phyloP scores from a whole-genome alignment of 2,329 filamentous ascomycete genomes.

The Fusarium sp. region DNA sequence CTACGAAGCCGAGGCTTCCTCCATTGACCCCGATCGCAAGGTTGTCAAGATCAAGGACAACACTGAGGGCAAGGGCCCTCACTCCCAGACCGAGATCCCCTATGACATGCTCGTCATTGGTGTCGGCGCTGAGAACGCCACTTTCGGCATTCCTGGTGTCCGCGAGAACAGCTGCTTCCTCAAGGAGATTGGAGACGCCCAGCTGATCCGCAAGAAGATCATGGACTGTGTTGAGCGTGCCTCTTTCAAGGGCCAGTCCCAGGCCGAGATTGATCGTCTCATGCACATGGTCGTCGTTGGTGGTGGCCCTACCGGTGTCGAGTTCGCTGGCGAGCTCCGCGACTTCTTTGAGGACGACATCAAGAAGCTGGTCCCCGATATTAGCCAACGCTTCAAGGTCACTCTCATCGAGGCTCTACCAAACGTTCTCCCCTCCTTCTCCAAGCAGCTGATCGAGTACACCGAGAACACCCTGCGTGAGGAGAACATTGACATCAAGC shows the following conservation, averaged over 20 bases:
- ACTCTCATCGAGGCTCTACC: constrained; percentile 97
- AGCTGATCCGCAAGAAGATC: constrained; percentile 96
- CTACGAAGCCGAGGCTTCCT: constrained; percentile 97
- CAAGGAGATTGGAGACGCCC: constrained; percentile 97
- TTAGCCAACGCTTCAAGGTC: constrained; percentile 93
- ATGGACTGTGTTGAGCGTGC: constrained; percentile 99
- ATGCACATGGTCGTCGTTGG: constrained; percentile 98
- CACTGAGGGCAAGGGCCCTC: constrained; percentile 88
- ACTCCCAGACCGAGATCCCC: constrained; percentile 84
- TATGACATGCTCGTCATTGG: constrained; percentile 99
- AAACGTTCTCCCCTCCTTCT: constrained; percentile 97
- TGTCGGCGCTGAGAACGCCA: constrained; percentile 97
- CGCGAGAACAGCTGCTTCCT: constrained; percentile 96
- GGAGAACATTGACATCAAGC: constrained; percentile 96
- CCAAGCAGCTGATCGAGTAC: constrained; percentile 98
- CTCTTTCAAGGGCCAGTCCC: constrained; percentile 93
- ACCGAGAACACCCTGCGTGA: constrained; percentile 99
- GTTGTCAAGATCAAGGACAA: constrained; percentile 89
- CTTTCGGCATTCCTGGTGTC: constrained; percentile 96
- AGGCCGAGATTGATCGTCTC: constrained; percentile 89
- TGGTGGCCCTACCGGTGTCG: constrained; percentile 94
- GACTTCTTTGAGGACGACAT: constrained; percentile 99
- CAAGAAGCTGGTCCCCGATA: constrained; percentile 97
- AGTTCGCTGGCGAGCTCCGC: constrained; percentile 97
- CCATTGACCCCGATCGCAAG: constrained; percentile 92